Percentiles rank a stretch among this genome's conserved stretches.
Conservation (phyloP, 1,284 basidiomycete species). For the Ustilago bromivora region DNA sequence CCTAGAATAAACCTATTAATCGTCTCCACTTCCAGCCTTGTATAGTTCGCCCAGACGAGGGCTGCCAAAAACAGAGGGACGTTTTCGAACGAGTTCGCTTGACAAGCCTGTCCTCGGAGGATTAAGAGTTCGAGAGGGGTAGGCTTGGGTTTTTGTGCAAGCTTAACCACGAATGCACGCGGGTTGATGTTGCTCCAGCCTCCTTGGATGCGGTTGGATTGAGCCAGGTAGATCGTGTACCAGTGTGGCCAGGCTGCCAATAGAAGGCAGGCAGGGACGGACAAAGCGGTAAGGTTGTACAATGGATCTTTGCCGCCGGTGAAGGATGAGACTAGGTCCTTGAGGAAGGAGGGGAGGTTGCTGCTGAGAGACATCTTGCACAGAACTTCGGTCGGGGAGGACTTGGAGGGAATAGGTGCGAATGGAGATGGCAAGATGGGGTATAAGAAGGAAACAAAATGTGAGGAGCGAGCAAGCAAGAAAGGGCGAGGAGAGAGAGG, state of each 20-base stretch:
- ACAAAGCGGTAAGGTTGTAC: constrained; percentile 41
- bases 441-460: background rate
- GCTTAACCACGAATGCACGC: constrained; percentile 43
- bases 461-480: too few relatives aligned
- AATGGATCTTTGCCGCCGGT: constrained; percentile 34
- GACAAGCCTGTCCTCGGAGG: constrained; percentile 55
- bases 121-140: constrained; percentile 46
- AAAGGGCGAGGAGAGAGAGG: too few relatives aligned
- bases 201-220: constrained; percentile 53
- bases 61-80: constrained; percentile 35
- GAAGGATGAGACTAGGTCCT: constrained; percentile 8
- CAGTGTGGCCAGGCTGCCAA: constrained; percentile 56
- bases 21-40: background rate
- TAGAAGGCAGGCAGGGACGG: constrained; percentile 30
- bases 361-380: background rate
- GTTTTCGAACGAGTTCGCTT: constrained; percentile 50
- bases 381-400: background rate
- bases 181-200: constrained; percentile 64
- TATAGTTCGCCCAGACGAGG: constrained; percentile 39
- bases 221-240: constrained; percentile 59
- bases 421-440: background rate
- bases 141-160: constrained; percentile 43
- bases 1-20: constrained; percentile 44
- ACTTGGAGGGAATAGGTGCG: background rate
- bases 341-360: background rate